Conservation (phyloP, 768 basidiomycete species). For the Tricholomella constricta region DNA sequence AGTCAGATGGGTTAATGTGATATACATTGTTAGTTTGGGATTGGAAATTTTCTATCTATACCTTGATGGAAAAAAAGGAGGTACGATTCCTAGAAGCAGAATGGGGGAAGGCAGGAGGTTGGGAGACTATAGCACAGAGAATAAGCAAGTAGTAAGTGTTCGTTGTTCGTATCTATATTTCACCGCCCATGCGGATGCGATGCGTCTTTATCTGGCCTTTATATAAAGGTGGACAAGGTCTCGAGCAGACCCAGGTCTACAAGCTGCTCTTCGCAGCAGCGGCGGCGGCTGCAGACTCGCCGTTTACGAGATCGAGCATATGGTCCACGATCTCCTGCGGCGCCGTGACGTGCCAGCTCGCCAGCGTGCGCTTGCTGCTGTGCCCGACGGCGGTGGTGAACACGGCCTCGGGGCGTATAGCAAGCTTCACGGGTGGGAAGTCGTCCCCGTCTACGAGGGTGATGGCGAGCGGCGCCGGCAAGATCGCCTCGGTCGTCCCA, state of each 20-base stretch:
- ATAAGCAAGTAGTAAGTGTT: no score
- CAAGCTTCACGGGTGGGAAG: slow-evolving; percentile 54
- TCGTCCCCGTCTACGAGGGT: slow-evolving; percentile 49
- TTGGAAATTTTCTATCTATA: no score
- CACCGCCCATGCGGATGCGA: no score
- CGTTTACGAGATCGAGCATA: slow-evolving; percentile 61
- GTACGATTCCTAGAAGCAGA: no score
- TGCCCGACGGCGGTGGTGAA: slow-evolving; percentile 96
- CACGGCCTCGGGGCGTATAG: slow-evolving; percentile 65
- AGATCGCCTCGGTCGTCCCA: slow-evolving; percentile 35
- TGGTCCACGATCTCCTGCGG: slow-evolving; percentile 86
- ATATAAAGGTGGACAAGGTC: no score
- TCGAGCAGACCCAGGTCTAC: not conserved
- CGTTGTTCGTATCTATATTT: no score
- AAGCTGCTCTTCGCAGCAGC: slow-evolving; percentile 6
- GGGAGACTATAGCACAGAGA: no score
- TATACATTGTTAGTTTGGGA: no score
- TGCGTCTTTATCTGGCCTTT: no score
- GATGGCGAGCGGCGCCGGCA: slow-evolving; percentile 55
- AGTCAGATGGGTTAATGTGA: no score
- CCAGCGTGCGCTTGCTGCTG: slow-evolving; percentile 85
- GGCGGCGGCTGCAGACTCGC: not conserved
- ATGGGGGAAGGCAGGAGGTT: no score
- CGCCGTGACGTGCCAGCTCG: slow-evolving; percentile 89
- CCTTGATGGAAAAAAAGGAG: no score